A percentile compares a stretch with the other conserved stretches of the same genome.
These are phyloP conservation scores for Rhizoclosmatium sp. DNA, from an alignment of 192 early-diverging fungal genomes.

Conservation along the genomic window DNA sequence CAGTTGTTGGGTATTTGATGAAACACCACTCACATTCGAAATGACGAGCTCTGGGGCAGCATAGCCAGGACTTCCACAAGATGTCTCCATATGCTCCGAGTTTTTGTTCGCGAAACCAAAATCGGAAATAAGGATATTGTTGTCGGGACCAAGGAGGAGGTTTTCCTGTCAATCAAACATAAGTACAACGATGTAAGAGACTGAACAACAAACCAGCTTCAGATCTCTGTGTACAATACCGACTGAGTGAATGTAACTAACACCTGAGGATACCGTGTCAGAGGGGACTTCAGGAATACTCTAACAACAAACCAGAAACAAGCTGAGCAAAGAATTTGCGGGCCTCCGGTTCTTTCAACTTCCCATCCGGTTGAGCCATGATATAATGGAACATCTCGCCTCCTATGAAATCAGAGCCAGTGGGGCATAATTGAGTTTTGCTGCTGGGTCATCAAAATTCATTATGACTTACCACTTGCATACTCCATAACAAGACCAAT, in stretches of 20 bases:
- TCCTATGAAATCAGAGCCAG: slow-evolving; percentile 60
- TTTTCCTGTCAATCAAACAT: slow-evolving; percentile 42
- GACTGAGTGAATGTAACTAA: slow-evolving; percentile 48
- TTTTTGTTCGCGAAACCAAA: slow-evolving; percentile 63
- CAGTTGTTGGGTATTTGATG: neutral
- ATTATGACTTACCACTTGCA: slow-evolving; percentile 10
- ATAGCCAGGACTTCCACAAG: slow-evolving; percentile 56
- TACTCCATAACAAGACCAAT: slow-evolving; percentile 97
- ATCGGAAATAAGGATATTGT: slow-evolving; percentile 57
- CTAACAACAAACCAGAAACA: slow-evolving; percentile 45
- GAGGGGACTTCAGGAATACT: no score
- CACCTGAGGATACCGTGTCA: slow-evolving; percentile 38
- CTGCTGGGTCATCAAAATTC: neutral
- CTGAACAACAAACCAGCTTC: slow-evolving; percentile 37
- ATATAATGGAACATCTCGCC: slow-evolving; percentile 99
- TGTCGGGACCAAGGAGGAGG: slow-evolving; percentile 41
- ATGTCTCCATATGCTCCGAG: slow-evolving; percentile 79
- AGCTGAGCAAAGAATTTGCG: slow-evolving; percentile 93
- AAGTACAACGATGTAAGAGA: neutral
- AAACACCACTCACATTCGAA: slow-evolving; percentile 39
- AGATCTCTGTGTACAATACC: slow-evolving; percentile 56
- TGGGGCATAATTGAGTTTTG: no score
- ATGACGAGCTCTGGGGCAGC: slow-evolving; percentile 59
- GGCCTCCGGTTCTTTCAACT: slow-evolving; percentile 89
- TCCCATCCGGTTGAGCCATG: slow-evolving; percentile 85